Evolutionary conservation across 106 monocot genomes (phyloP).

Genomic region (Platanthera guangdongensis): DNA sequence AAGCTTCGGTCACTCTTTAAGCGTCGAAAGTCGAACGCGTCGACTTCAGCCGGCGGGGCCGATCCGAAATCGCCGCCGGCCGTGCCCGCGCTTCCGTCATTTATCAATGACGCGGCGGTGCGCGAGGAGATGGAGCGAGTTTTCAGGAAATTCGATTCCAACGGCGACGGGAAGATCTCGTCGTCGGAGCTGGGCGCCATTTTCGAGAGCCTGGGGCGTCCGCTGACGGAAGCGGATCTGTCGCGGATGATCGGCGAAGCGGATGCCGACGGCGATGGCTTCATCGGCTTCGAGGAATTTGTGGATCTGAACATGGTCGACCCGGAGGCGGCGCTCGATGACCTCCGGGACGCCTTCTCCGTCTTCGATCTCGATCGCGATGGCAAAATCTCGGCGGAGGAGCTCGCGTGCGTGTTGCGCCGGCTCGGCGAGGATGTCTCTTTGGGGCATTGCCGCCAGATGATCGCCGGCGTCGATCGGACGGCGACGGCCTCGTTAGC

Average conservation of each 20-base stretch:
- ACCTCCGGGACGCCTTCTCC: constrained; percentile 22
- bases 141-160: constrained; percentile 43
- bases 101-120: not conserved
- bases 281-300: constrained; percentile 27
- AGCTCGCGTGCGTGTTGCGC: constrained; percentile 6
- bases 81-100: not conserved
- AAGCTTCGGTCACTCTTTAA: constrained; percentile 36
- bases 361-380: constrained; percentile 28
- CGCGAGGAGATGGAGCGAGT: constrained; percentile 34
- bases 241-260: constrained; percentile 12
- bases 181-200: constrained; percentile 31
- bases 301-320: constrained; percentile 12
- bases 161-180: constrained; percentile 43
- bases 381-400: constrained; percentile 24
- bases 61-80: not conserved
- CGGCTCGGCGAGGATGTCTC: constrained; percentile 13
- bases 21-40: constrained; percentile 11
- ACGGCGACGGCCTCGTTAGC: constrained; percentile 39
- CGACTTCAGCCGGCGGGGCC: not conserved
- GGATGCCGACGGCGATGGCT: constrained; percentile 37
- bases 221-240: constrained; percentile 4
- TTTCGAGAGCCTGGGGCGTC: constrained; percentile 32
- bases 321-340: constrained; percentile 19
- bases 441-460: constrained; percentile 18
- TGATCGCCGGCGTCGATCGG: constrained; percentile 29